Percentiles rank a stretch among this genome's conserved stretches.
Conservation (phyloP, 305 asterid species). For the Euphrasia arctica region DNA sequence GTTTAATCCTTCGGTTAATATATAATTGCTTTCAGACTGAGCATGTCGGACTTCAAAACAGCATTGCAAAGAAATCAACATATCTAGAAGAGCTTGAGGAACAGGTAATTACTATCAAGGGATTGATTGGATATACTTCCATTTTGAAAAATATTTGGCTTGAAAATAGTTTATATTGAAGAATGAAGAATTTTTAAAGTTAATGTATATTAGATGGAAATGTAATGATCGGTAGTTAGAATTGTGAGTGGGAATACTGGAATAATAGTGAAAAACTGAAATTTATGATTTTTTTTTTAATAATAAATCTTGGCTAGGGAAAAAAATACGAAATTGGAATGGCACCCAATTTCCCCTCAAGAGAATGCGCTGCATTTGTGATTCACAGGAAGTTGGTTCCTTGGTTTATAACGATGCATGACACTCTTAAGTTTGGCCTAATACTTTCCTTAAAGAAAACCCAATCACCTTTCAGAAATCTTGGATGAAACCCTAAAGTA, state of each 20-base stretch:
- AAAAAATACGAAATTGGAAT: too few relatives aligned
- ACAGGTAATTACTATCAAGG: constrained; percentile 49
- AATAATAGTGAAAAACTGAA: too few relatives aligned
- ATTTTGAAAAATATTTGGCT: too few relatives aligned
- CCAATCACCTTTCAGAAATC: background rate
- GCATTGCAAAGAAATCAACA: constrained; percentile 84
- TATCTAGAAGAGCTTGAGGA: constrained; percentile 92
- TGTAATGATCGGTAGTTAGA: too few relatives aligned
- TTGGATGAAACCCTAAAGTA: background rate
- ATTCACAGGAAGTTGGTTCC: constrained; percentile 6
- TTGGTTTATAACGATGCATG: background rate
- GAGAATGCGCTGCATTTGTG: constrained; percentile 15
- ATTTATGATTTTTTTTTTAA: too few relatives aligned
- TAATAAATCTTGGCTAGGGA: too few relatives aligned
- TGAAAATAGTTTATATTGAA: too few relatives aligned
- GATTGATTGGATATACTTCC: too few relatives aligned
- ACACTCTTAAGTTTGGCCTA: background rate
- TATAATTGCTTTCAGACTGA: constrained; percentile 55
- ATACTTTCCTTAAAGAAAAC: background rate
- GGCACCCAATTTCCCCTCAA: too few relatives aligned
- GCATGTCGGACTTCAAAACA: constrained; percentile 60
- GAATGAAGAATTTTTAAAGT: too few relatives aligned
- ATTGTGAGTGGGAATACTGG: too few relatives aligned
- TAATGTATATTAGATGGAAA: too few relatives aligned
- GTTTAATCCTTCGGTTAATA: background rate